A percentile compares a stretch with the other conserved stretches of the same genome.
Evolutionary conservation across 805 yeast species (phyloP).

Genomic region (Hanseniaspora singularis): DNA sequence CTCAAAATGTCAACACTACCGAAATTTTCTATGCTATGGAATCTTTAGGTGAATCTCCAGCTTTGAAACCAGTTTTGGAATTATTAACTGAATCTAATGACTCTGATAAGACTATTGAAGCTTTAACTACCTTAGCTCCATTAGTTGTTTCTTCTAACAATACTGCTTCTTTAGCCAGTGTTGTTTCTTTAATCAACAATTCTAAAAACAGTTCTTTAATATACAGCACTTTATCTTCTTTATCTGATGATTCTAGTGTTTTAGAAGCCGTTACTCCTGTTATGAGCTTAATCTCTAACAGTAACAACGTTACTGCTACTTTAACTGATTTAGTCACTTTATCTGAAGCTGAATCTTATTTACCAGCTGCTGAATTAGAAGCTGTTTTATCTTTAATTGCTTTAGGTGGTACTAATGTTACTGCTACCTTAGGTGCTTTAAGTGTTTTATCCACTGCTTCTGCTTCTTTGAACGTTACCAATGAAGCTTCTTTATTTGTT

Average conservation of each 20-base stretch:
- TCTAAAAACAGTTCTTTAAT: slow-evolving; percentile 14
- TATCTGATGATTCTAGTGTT: slow-evolving; percentile 14
- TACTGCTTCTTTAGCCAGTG: slow-evolving; percentile 3
- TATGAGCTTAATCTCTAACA: slow-evolving; percentile 17
- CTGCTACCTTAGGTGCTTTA: slow-evolving; percentile 9
- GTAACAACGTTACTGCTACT: slow-evolving; percentile 20
- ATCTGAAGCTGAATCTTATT: slow-evolving; percentile 17
- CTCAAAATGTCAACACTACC: slow-evolving; percentile 20
- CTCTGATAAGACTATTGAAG: slow-evolving; percentile 21
- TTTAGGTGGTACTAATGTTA: slow-evolving; percentile 6
- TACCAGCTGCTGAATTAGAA: slow-evolving; percentile 14
- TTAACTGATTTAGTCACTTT: slow-evolving; percentile 21
- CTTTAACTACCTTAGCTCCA: slow-evolving; percentile 24
- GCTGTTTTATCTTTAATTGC: slow-evolving; percentile 11
- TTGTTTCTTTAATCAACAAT: slow-evolving; percentile 14
- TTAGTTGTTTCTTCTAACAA: slow-evolving; percentile 19
- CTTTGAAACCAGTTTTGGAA: slow-evolving; percentile 24
- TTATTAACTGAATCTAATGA: slow-evolving; percentile 23
- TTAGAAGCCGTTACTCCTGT: slow-evolving; percentile 18
- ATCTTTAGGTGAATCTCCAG: slow-evolving; percentile 23
- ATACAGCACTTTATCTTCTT: background rate
- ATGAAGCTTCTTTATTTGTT: slow-evolving; percentile 11
- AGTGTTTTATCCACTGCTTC: slow-evolving; percentile 12
- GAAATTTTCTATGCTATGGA: slow-evolving; percentile 22
- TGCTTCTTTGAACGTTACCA: background rate